phyloP scores from a whole-genome alignment of 192 early-diverging fungal genomes.

The Coemansia sp. region DNA sequence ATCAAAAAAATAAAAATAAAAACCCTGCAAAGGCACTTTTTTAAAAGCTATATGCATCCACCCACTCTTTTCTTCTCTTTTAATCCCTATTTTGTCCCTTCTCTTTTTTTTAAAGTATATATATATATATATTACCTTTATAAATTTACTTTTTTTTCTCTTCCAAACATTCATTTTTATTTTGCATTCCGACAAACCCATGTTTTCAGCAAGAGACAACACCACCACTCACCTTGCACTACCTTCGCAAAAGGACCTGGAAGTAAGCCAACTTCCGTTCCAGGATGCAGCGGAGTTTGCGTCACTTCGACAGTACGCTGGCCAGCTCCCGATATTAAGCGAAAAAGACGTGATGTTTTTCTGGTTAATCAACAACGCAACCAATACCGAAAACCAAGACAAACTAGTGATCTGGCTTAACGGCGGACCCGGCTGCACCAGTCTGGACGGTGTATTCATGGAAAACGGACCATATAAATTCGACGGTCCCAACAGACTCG shows the following conservation, averaged over 20 bases:
- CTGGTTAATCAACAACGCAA: constrained; percentile 54
- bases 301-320: constrained; percentile 41
- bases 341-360: constrained; percentile 53
- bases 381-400: constrained; percentile 50
- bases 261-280: constrained; percentile 30
- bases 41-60: neutral
- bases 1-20: neutral
- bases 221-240: neutral
- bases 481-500: constrained; percentile 23
- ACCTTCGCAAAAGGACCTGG: constrained; percentile 24
- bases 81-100: neutral
- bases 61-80: neutral
- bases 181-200: neutral
- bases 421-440: constrained; percentile 64
- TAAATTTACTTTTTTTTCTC: neutral
- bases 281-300: constrained; percentile 33
- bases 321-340: constrained; percentile 42
- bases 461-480: constrained; percentile 67
- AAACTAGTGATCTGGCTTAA: constrained; percentile 64
- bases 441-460: constrained; percentile 67
- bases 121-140: neutral
- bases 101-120: neutral
- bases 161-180: neutral
- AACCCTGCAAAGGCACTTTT: neutral
- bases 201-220: neutral